Base-by-base conservation (phyloP, 495 filamentous ascomycete species). In the Penicillium cataractarum region DNA sequence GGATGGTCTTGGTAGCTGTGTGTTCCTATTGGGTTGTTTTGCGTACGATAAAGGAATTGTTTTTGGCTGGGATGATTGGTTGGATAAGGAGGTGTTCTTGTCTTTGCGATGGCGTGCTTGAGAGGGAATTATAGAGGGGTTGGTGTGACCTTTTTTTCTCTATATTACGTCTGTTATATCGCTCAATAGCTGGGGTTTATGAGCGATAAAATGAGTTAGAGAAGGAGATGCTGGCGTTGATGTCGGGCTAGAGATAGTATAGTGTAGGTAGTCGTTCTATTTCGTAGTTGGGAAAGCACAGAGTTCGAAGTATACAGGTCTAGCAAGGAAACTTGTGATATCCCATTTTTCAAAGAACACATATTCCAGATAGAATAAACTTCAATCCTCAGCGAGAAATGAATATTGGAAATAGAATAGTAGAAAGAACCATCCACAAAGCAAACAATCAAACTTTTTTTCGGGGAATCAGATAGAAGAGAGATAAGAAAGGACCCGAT, bases 321-420 rank as follows among this genome's bases (percentile, higher is more conserved):
- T 6, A 40, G 57, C 48, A 56, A 46, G 44, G 57, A 54, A 40
- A 65, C 40, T 65, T 53, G 63, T 49, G 37, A 61, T 53, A 52
- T 64, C 57, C 51, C 54, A 61, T 56, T 29, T 22, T 21, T n/a
- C n/a, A n/a, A n/a, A n/a, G n/a, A n/a, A n/a, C n/a, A n/a, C 29
- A 31, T 7, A 3, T 31, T 31, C 29, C 35, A 39, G 15, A 15
- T 17, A 39, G 1, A 37, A 37, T 39, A 12, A 39, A 4, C 35
- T 15, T 13, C 3, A 4, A 12, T 39, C 15, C 35, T 5, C 13
- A 39, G 0, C 33, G 9, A 15, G 33, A n/a, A 15, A 13, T 19
- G 1, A n/a, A 29, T 6, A 15, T 5, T 17, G 22, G 9, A 52
- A 55, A 19, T 46, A 26, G 33, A 57, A 49, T 8, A 26, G 9